A percentile compares a stretch with the other conserved stretches of the same genome.
Conservation (phyloP, 2,329 filamentous ascomycete species). For the Pyricularia sp. region DNA sequence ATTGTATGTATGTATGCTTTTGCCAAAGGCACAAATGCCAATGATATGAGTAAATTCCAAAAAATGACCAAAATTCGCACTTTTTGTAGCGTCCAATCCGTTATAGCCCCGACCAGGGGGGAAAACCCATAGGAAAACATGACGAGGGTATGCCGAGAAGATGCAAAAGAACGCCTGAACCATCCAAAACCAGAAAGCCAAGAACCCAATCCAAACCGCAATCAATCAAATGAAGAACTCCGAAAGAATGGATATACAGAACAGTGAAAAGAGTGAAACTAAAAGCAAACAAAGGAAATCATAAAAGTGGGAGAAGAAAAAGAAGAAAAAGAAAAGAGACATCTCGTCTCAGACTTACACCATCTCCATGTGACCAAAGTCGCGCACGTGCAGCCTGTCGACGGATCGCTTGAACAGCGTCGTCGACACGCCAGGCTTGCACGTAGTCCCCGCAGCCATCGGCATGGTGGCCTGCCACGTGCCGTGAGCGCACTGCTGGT, state of each 20-base stretch:
- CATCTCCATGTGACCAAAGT: neutral
- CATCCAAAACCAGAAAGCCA: no score
- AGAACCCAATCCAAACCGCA: neutral
- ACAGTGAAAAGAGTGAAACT: no score
- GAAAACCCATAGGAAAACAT: neutral
- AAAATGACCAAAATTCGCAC: neutral
- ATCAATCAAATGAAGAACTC: neutral
- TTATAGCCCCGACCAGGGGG: no score
- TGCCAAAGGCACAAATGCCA: neutral
- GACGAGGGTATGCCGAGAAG: neutral
- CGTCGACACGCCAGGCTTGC: constrained; percentile 24
- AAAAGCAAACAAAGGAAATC: neutral
- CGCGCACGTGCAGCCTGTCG: neutral
- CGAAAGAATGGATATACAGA: neutral
- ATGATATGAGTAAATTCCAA: neutral
- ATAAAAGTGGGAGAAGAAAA: neutral
- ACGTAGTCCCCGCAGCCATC: constrained; percentile 36
- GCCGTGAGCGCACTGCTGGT: constrained; percentile 43
- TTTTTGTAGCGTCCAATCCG: neutral
- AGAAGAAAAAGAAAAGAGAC: neutral
- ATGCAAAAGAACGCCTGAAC: neutral
- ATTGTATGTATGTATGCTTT: neutral
- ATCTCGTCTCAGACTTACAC: neutral
- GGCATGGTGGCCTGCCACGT: constrained; percentile 30
- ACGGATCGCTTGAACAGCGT: neutral